phyloP scores from a whole-genome alignment of 139 green algal species.

The Chlorella sp. region DNA sequence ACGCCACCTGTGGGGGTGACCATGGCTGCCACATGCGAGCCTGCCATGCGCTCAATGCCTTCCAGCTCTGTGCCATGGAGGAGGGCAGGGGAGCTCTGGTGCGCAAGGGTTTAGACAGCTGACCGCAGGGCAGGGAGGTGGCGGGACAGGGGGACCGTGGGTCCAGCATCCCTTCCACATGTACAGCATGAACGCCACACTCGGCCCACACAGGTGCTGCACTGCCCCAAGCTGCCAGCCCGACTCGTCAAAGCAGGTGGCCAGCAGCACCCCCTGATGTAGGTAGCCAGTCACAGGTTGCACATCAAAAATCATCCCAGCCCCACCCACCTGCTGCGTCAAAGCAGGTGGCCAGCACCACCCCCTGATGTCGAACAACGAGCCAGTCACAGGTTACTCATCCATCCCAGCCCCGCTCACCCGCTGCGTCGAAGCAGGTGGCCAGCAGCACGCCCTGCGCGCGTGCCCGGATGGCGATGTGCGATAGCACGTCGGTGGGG shows the following conservation, averaged over 20 bases:
- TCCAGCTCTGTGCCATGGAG: slow-evolving; percentile 48
- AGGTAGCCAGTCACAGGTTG: no score
- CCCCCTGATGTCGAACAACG: no score
- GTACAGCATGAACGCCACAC: no score
- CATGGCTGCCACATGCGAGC: neutral
- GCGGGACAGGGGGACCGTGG: no score
- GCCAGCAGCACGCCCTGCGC: slow-evolving; percentile 82
- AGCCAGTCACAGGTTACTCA: no score
- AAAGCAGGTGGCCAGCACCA: neutral
- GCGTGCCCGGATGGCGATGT: slow-evolving; percentile 91
- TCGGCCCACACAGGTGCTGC: no score
- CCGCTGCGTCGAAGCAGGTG: slow-evolving; percentile 69
- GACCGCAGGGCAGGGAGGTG: neutral
- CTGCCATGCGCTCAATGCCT: neutral
- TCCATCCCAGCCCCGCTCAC: neutral
- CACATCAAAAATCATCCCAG: neutral
- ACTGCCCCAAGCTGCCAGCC: neutral
- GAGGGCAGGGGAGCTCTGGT: neutral
- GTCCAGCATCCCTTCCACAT: no score
- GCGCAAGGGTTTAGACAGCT: neutral
- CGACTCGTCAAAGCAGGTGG: neutral
- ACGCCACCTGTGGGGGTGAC: slow-evolving; percentile 11
- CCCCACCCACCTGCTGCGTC: neutral
- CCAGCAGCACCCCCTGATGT: no score
- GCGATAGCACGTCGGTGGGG: slow-evolving; percentile 83